These are phyloP conservation scores for Paecilomyces sp. DNA, from an alignment of 2,329 filamentous ascomycete species.

Conservation along the genomic window DNA sequence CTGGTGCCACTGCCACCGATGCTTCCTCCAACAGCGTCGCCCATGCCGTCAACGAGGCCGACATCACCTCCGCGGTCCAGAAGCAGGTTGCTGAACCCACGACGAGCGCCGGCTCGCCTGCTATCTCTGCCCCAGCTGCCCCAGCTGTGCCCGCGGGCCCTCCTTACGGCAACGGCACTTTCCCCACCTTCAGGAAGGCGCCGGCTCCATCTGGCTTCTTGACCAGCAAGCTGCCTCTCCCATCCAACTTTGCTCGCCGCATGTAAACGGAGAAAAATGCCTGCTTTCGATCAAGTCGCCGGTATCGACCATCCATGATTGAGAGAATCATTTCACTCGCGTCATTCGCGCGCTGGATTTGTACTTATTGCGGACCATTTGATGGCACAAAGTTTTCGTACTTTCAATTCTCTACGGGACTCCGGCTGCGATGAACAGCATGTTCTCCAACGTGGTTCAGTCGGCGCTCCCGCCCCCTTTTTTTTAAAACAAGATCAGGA, in stretches of 20 bases:
- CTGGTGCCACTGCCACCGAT: background rate
- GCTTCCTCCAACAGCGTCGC: background rate
- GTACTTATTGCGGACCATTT: slow-evolving; percentile 14
- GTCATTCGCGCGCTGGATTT: slow-evolving; percentile 15
- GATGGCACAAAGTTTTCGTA: slow-evolving; percentile 9
- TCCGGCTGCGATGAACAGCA: background rate
- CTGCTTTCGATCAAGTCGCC: slow-evolving; percentile 1
- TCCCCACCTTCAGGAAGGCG: slow-evolving; percentile 2
- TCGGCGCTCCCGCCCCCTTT: background rate
- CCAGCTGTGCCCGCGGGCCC: background rate
- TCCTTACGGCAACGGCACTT: slow-evolving; percentile 6
- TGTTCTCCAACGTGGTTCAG: background rate
- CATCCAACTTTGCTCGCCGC: slow-evolving; percentile 18
- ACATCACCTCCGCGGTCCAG: background rate
- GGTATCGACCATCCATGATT: slow-evolving; percentile 8
- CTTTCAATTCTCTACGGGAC: slow-evolving; percentile 5
- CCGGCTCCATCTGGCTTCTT: slow-evolving; percentile 21
- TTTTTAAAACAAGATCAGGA: background rate
- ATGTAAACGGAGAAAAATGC: slow-evolving; percentile 5
- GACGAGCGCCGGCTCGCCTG: background rate
- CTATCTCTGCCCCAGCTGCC: background rate
- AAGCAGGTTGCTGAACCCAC: background rate
- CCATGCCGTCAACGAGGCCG: background rate
- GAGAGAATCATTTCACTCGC: slow-evolving; percentile 10
- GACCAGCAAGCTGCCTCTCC: slow-evolving; percentile 18